Percentiles rank a stretch among this genome's conserved stretches.
Conservation (phyloP, 192 early-diverging fungal genomes). For the Lunasporangiospora selenospora region DNA sequence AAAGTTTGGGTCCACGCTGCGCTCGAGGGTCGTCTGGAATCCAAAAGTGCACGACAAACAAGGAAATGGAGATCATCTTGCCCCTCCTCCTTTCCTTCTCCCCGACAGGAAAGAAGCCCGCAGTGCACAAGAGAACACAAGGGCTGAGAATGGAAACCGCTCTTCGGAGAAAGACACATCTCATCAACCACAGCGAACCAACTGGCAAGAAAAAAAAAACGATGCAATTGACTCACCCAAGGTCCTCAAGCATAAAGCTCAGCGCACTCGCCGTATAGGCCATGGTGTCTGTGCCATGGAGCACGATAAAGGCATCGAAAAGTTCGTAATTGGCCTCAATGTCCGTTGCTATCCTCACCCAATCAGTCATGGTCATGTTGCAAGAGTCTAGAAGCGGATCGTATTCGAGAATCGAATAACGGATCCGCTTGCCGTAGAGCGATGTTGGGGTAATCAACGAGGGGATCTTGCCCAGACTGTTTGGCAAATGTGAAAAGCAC, state of each 20-base stretch:
- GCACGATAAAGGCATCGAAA: conserved; percentile 95
- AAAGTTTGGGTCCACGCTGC: conserved; percentile 1
- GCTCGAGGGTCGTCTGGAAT: not conserved
- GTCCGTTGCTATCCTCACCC: conserved; percentile 95
- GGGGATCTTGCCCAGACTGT: conserved; percentile 54
- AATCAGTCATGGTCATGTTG: conserved; percentile 93
- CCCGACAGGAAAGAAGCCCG: no score
- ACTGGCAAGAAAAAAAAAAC: not conserved
- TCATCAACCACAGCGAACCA: not conserved
- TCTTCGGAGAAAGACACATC: not conserved
- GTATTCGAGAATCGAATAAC: conserved; percentile 96
- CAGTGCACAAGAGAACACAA: no score
- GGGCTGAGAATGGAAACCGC: no score
- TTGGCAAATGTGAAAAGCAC: conserved; percentile 42
- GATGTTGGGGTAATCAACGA: conserved; percentile 85
- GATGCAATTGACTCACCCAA: conserved; percentile 65
- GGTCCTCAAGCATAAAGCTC: conserved; percentile 95
- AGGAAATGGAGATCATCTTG: no score
- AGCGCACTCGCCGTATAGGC: conserved; percentile 87
- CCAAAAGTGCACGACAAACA: not conserved
- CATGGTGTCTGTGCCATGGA: conserved; percentile 96
- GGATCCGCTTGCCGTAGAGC: conserved; percentile 90
- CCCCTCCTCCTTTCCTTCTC: no score
- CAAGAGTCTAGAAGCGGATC: conserved; percentile 94
- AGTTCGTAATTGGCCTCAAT: conserved; percentile 93